Percentiles rank a stretch among this genome's conserved stretches.
Conservation (phyloP, 345 rosid species). For the Toxicodendron radicans region DNA sequence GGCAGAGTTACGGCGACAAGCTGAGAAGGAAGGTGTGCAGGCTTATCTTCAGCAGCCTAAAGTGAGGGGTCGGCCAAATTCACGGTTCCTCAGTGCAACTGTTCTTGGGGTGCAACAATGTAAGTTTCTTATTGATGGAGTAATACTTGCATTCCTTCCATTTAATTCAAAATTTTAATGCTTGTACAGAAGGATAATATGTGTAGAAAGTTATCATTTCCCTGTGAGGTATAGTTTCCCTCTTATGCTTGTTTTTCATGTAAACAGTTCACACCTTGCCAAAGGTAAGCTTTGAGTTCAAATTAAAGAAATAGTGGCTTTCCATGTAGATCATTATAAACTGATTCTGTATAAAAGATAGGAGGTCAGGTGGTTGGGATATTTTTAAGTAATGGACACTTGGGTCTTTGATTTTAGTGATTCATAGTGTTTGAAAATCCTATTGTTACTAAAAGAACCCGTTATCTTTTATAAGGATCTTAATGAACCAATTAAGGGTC, state of each 20-base stretch:
- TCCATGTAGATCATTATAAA: no score
- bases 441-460: neutral
- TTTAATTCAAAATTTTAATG: neutral
- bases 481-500: neutral
- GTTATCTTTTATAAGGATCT: neutral
- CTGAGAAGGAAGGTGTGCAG: constrained; percentile 76
- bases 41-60: constrained; percentile 71
- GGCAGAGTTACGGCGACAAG: constrained; percentile 75
- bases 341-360: no score
- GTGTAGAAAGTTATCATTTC: neutral
- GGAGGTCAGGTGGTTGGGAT: neutral
- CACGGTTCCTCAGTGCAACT: constrained; percentile 88
- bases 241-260: neutral
- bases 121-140: constrained; percentile 23
- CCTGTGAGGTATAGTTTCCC: neutral
- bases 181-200: neutral
- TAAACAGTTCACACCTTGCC: neutral
- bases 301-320: neutral
- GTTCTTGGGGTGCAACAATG: constrained; percentile 93
- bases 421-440: neutral
- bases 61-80: constrained; percentile 70
- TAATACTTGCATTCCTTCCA: neutral
- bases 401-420: neutral
- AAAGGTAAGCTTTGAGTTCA: neutral
- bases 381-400: neutral